Percentiles rank a stretch among this genome's conserved stretches.
Evolutionary conservation across 2,329 filamentous ascomycete genomes (phyloP).

Genomic region (Aspergillus uvarum): DNA sequence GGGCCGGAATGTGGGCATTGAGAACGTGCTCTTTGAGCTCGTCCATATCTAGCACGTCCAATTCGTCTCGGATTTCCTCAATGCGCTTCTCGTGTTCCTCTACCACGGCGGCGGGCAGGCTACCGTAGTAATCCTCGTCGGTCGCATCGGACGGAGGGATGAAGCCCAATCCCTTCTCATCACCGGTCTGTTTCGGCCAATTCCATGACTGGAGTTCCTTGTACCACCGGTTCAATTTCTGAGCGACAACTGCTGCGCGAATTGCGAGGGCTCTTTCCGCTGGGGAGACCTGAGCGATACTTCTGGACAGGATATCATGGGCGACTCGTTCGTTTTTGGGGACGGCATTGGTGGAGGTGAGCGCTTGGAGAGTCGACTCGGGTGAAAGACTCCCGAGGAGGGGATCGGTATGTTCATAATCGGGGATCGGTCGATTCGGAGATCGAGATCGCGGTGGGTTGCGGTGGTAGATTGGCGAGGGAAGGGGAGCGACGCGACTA

Average conservation of each 20-base stretch:
- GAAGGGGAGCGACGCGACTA: conserved; percentile 32
- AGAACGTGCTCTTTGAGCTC: conserved; percentile 88
- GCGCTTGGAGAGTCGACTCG: conserved; percentile 53
- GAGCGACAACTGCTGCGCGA: conserved; percentile 58
- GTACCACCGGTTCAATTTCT: conserved; percentile 59
- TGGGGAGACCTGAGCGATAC: conserved; percentile 56
- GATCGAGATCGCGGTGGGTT: conserved; percentile 38
- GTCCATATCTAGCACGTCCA: conserved; percentile 52
- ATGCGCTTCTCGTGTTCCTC: conserved; percentile 69
- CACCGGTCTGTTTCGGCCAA: conserved; percentile 51
- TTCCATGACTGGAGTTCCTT: conserved; percentile 59
- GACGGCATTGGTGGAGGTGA: conserved; percentile 46
- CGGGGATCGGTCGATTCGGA: conserved; percentile 38
- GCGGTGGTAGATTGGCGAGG: conserved; percentile 29
- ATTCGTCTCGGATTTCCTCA: conserved; percentile 63
- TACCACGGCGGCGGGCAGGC: conserved; percentile 65
- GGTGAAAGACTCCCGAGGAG: conserved; percentile 56
- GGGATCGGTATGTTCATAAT: conserved; percentile 45
- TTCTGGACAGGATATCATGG: conserved; percentile 45
- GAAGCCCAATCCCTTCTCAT: conserved; percentile 44
- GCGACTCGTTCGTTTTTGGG: conserved; percentile 38
- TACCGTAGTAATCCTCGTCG: conserved; percentile 62
- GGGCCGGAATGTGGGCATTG: conserved; percentile 70
- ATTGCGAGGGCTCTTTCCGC: conserved; percentile 60
- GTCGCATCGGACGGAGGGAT: conserved; percentile 27